These are phyloP conservation scores for Luffa aegyptiaca DNA, from an alignment of 306 rosid species.

Conservation along the genomic window DNA sequence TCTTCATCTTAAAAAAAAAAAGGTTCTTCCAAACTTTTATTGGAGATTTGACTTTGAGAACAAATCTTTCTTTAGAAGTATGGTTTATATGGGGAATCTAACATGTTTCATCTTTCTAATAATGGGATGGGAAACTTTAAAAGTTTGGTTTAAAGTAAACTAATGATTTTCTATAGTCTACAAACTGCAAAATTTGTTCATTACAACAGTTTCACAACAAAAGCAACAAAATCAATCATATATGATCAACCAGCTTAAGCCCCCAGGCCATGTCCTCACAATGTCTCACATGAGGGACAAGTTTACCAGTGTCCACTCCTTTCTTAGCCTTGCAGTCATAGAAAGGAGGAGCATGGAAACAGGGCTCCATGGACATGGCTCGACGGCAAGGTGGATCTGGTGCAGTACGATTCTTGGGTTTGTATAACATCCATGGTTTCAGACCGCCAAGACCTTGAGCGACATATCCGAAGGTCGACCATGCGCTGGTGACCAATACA, in stretches of 20 bases:
- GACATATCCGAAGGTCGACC: constrained; percentile 84
- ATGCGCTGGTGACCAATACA: constrained; percentile 49
- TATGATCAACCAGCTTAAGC: constrained; percentile 10
- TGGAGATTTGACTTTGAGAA: not conserved
- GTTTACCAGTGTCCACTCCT: constrained; percentile 54
- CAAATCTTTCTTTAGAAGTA: not conserved
- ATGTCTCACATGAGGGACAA: constrained; percentile 15
- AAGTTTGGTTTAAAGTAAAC: not conserved
- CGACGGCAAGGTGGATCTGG: constrained; percentile 52
- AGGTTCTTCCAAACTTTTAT: not conserved
- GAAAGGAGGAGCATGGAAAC: constrained; percentile 82
- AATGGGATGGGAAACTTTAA: not conserved
- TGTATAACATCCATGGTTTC: constrained; percentile 65
- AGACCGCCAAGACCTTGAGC: constrained; percentile 81
- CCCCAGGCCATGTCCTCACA: constrained; percentile 20
- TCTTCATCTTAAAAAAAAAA: not conserved
- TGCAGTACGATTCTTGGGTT: constrained; percentile 45
- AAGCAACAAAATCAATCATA: constrained; percentile 2
- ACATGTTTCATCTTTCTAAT: not conserved
- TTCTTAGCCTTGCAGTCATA: constrained; percentile 73
- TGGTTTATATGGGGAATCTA: not conserved
- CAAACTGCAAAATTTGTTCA: constrained; percentile 1
- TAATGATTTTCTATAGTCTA: not conserved
- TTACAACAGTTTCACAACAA: not conserved
- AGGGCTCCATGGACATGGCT: constrained; percentile 74